Base-by-base conservation (phyloP, 2,329 filamentous ascomycete species). In the Paecilomyces niveus region DNA sequence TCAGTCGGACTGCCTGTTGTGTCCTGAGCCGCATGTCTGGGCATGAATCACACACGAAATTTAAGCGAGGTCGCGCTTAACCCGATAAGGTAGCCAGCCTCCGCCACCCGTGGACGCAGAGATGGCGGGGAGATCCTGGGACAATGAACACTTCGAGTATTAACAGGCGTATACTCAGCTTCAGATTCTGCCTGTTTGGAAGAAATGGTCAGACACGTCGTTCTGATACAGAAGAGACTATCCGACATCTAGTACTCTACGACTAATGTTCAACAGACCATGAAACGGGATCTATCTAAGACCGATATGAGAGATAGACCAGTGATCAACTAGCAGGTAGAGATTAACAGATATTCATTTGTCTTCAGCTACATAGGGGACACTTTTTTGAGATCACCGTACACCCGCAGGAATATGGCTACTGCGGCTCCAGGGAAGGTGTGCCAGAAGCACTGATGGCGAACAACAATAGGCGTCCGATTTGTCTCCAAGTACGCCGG, bases 11-110 rank as follows among this genome's bases (percentile, higher is more conserved):
- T 55, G 52, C 45, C 39, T 54, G 57, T 64, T 68, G 62, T 61
- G 63, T 64, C 64, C 60, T 59, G 59, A 64, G 67, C 64, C 65
- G 65, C 66, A 65, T 67, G 61, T 58, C 61, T 64, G 65, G 59
- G 63, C 60, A 64, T 58, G 70, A 72, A 69, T 67, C 71, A 73
- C 69, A 72, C 70, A 74, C 70, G 72, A 76, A 76, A 74, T 75
- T 75, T 76, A 76, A 76, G 74, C 74, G 74, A 76, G 74, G 61
- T 61, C 63, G 63, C 68, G 66, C 69, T 71, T 72, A 72, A 68
- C 71, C 68, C 24, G 26, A 70, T 74, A 56, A 31, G 68, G 73
- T 55, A 67, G 62, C n/a, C 7, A 18, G 50, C 21, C n/a, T 52
- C 21, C 50, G 13, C 26, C 26, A 7, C 24, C 24, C 15, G 9